Conservation (phyloP, 768 basidiomycete species). For the Leccinum fibrillosum region DNA sequence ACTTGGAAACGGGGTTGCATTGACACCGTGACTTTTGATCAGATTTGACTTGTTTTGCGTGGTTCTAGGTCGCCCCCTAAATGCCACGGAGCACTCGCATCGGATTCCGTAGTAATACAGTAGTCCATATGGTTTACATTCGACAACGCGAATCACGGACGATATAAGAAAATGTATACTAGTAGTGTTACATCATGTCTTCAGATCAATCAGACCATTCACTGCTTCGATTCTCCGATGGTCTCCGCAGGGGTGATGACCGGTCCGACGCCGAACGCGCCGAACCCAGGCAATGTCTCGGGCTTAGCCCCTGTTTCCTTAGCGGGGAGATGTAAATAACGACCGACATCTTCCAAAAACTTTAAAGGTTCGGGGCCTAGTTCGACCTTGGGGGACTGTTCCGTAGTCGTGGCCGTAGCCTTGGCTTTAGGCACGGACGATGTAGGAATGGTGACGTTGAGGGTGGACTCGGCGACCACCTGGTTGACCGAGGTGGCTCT, state of each 20-base stretch:
- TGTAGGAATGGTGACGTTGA: constrained; percentile 23
- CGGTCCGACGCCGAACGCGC: constrained; percentile 26
- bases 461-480: constrained; percentile 26
- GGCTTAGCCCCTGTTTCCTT: constrained; percentile 20
- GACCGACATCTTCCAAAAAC: constrained; percentile 8
- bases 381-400: constrained; percentile 14
- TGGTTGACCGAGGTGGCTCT: constrained; percentile 33
- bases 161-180: constrained; percentile 3
- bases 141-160: neutral
- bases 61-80: neutral
- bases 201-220: constrained; percentile 5
- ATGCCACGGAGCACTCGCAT: neutral
- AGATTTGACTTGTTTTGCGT: constrained; percentile 6
- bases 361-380: constrained; percentile 16
- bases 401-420: neutral
- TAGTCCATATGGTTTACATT: neutral
- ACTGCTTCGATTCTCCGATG: constrained; percentile 15
- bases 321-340: constrained; percentile 5
- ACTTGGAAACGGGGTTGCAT: neutral
- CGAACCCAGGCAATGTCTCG: constrained; percentile 25
- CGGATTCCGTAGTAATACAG: neutral
- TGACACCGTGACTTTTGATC: neutral
- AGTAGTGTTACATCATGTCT: neutral
- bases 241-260: constrained; percentile 29
- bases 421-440: constrained; percentile 15